Evolutionary conservation across 2,329 filamentous ascomycete genomes (phyloP), one percentile per base, ranked within the genome.

Genomic region (Aureobasidium sp.): DNA sequence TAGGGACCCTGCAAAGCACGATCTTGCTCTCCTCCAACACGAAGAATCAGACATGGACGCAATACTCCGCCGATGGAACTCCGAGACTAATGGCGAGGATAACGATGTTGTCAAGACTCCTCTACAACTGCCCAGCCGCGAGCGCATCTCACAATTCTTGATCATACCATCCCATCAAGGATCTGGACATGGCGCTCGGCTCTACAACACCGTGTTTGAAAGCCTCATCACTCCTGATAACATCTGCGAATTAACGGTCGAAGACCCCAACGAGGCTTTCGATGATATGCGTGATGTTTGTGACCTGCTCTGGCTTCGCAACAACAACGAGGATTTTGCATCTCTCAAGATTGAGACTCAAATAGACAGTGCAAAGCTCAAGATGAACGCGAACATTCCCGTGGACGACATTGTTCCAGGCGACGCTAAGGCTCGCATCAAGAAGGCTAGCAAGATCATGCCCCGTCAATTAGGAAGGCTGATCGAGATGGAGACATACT

Each of bases 111-210:
- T 58, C 25, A 48, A 34, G 13, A 68, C 70, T 37, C 70, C 65
- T 73, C 82, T 80, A 5, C 77, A 86, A 53, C 81, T 92, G 2
- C 88, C 90, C 13, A 88, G 87, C 68, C 86, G 93, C 42, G 85
- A 90, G 63, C 84, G 95, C 48, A 90, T 99, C 66, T 96, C 93
- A 0, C 94, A 99, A 73, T 97, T 97, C 74, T 71, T 99, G 64
- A 87, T 99, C 65, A 80, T 99, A 11, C 92, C 92, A 2, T 88
- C 91, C 6, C 96, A 91, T 73, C 92, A 97, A 72, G 82, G 84
- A 64, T 84, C 85, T 64, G 91, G 91, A 16, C 86, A 93, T 54
- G 94, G 93, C 39, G 82, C 85, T 11, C 81, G 85, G 45, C 84
- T 99, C 42, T 99, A 97, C 78, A 85, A 85, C 63, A 81, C 85